Evolutionary conservation across 2,329 filamentous ascomycete species (phyloP).

Genomic region (Gaeumannomyces sp.): DNA sequence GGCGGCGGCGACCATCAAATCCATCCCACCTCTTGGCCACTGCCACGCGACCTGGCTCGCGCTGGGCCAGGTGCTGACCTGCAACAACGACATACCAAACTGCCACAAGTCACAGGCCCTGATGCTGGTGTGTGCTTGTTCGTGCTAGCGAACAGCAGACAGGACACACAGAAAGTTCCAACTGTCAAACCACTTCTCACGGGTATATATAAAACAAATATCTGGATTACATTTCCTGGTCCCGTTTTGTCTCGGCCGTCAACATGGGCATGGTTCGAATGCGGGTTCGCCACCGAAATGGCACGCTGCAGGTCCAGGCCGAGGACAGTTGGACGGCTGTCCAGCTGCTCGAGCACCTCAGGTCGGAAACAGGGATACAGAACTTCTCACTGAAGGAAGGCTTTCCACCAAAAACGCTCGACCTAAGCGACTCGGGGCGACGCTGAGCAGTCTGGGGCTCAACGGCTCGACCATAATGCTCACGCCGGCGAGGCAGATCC

Average conservation of each 20-base stretch:
- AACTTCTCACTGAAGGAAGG: constrained; percentile 77
- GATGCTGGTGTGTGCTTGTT: too few relatives aligned
- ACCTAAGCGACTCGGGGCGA: constrained; percentile 43
- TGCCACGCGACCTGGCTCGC: too few relatives aligned
- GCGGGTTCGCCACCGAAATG: constrained; percentile 67
- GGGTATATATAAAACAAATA: too few relatives aligned
- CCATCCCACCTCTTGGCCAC: too few relatives aligned
- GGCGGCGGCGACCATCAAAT: background rate
- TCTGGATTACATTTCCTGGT: too few relatives aligned
- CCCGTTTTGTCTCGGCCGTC: too few relatives aligned
- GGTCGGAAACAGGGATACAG: constrained; percentile 55
- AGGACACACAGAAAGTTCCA: too few relatives aligned
- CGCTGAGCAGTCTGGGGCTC: constrained; percentile 39
- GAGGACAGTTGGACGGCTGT: constrained; percentile 60
- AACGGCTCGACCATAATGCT: constrained; percentile 46
- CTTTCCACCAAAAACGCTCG: constrained; percentile 69
- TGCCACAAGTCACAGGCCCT: too few relatives aligned
- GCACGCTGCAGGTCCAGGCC: constrained; percentile 64
- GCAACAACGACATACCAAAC: too few relatives aligned
- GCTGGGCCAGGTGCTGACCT: too few relatives aligned
- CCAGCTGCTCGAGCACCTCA: constrained; percentile 55
- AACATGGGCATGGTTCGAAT: constrained; percentile 49
- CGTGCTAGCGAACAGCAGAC: too few relatives aligned
- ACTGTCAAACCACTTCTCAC: too few relatives aligned
- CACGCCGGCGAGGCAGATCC: constrained; percentile 6